Base-by-base conservation (phyloP, 352 stramenopile species). In the Pseudoperonospora humuli region DNA sequence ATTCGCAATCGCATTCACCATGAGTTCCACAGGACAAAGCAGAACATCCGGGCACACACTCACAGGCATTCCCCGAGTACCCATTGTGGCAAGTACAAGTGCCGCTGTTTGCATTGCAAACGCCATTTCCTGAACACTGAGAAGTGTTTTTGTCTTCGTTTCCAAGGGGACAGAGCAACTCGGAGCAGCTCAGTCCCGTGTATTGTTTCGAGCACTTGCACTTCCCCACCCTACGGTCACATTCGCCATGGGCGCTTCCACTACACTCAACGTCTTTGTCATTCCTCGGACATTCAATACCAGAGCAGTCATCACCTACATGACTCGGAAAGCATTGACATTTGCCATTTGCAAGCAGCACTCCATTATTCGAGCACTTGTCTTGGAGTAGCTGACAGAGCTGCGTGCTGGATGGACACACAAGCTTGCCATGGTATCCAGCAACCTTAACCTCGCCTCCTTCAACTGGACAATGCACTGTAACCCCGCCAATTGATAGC, bases 1-100 rank as follows among this genome's bases (percentile, higher is more conserved):
- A 84, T 13, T 61, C 57, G 29, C 78, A 90, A 42, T 80, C 77
- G 20, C 78, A 90, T 5, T 46, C 40, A 1, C 78, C 78, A 17
- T 74, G 40, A 7, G 11, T 27, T 10, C 57, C 54, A 36, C 75
- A 84, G 10, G 54, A 75, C 0, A 57, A 52, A 8, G 18, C 33
- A 1, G 71, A 69, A 31, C 75, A 90, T 3, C 78, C 78, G 9
- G 70, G 73, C 0, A 88, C 75, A 33, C 75, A 90, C 26, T 87
- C 64, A 35, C 78, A 90, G 15, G 71, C 65, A 7, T 73, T 70
- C 28, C 75, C 76, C 7, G 64, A 71, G 41, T 82, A 87, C 3
- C 76, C 76, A 23, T 67, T 54, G 1, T 29, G 24, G 25, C 75
- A 87, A 1, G 44, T 60, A 43, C 79, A 92, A 5, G 50, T 50